Evolutionary conservation across 1,139 yeast genomes (phyloP).

Genomic region (Taphrina betulina): DNA sequence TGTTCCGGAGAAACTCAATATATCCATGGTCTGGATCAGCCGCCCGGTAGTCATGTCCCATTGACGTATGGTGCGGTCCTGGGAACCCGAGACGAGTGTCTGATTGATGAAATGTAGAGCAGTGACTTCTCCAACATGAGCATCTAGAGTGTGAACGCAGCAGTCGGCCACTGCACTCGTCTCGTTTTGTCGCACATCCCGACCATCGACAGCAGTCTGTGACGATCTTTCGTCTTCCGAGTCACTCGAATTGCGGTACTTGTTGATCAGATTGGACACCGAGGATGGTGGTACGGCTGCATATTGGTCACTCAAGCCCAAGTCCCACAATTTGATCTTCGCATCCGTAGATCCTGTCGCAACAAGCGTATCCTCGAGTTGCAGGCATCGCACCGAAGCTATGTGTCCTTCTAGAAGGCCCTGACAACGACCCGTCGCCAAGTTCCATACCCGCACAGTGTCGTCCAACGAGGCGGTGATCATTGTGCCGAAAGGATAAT

Average conservation of each 20-base stretch:
- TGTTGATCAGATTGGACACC: slow-evolving; percentile 25
- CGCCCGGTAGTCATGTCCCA: slow-evolving; percentile 61
- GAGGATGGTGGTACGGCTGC: slow-evolving; percentile 10
- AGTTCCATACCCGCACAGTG: slow-evolving; percentile 83
- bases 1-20: slow-evolving; percentile 42
- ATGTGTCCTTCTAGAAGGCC: slow-evolving; percentile 48
- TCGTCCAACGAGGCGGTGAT: slow-evolving; percentile 81
- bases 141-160: slow-evolving; percentile 54
- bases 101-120: slow-evolving; percentile 55
- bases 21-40: slow-evolving; percentile 61
- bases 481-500: slow-evolving; percentile 66
- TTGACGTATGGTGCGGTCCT: slow-evolving; percentile 58
- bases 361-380: slow-evolving; percentile 55
- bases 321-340: slow-evolving; percentile 60
- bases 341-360: slow-evolving; percentile 68
- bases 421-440: slow-evolving; percentile 50
- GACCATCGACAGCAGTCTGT: slow-evolving; percentile 42
- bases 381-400: slow-evolving; percentile 59
- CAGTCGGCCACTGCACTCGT: slow-evolving; percentile 38
- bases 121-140: slow-evolving; percentile 65
- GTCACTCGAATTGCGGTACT: slow-evolving; percentile 18
- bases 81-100: slow-evolving; percentile 58
- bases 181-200: slow-evolving; percentile 6
- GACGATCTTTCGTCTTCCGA: slow-evolving; percentile 38
- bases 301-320: slow-evolving; percentile 43